These are phyloP conservation scores for Scenedesmus sp. DNA, from an alignment of 163 green algal species.

Conservation along the genomic window DNA sequence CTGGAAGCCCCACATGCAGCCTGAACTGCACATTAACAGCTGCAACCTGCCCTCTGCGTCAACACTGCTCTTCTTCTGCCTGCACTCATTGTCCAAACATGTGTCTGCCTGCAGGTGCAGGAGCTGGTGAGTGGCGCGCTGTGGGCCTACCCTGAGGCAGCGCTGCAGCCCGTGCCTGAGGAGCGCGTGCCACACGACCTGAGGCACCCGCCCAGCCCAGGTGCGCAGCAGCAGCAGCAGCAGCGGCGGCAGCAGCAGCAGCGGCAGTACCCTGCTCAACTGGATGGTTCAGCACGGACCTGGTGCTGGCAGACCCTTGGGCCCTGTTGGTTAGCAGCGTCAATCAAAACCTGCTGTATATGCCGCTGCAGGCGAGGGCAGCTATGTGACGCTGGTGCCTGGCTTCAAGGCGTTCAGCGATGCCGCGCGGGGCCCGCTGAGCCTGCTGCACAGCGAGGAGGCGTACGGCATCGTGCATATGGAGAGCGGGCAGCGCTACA, in stretches of 20 bases:
- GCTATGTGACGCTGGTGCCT: slow-evolving; percentile 22
- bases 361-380: not conserved
- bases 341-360: no score
- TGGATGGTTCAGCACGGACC: not conserved
- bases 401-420: slow-evolving; percentile 5
- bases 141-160: slow-evolving; percentile 21
- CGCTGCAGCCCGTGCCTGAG: not conserved
- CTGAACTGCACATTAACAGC: not conserved
- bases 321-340: not conserved
- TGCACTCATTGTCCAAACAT: not conserved
- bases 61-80: not conserved
- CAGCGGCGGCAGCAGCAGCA: not conserved
- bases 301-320: not conserved
- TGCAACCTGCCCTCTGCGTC: not conserved
- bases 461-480: slow-evolving; percentile 17
- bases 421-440: slow-evolving; percentile 18
- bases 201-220: not conserved
- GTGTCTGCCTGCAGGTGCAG: slow-evolving; percentile 3
- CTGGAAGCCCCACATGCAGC: no score
- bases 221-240: not conserved
- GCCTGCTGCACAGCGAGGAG: not conserved
- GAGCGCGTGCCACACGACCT: not conserved
- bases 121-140: slow-evolving; percentile 1
- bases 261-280: no score
- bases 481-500: not conserved